phyloP scores from a whole-genome alignment of 2,329 filamentous ascomycete genomes.

The Pyrenochaeta sp. region DNA sequence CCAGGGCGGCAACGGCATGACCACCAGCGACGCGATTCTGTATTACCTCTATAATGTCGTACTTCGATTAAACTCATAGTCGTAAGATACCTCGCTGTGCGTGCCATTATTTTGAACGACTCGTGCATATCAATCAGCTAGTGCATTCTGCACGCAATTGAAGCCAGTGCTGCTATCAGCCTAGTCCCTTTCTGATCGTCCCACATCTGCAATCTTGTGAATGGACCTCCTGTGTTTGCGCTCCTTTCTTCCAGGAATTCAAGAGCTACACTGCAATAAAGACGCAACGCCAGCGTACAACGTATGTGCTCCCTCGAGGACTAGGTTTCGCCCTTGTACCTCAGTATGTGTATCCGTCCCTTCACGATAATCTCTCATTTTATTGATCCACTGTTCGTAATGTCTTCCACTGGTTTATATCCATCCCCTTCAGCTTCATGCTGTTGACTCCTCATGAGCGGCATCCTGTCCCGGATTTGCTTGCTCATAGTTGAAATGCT shows the following conservation, averaged over 20 bases:
- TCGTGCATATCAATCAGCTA: not conserved
- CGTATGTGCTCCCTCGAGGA: not conserved
- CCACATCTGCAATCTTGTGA: not conserved
- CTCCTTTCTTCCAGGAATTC: not conserved
- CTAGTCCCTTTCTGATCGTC: not conserved
- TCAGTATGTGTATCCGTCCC: not conserved
- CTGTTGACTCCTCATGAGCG: slow-evolving; percentile 4
- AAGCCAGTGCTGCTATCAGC: not conserved
- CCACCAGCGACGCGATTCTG: not conserved
- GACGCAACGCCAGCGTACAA: not conserved
- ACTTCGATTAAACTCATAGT: not conserved
- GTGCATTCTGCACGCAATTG: not conserved
- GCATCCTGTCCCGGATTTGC: slow-evolving; percentile 39
- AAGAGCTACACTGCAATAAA: not conserved
- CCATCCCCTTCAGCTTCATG: not conserved
- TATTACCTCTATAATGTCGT: not conserved
- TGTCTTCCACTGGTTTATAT: not conserved
- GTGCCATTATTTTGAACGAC: not conserved
- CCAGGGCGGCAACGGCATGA: not conserved
- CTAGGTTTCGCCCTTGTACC: not conserved
- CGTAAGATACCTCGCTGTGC: too few species aligned
- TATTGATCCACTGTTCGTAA: not conserved
- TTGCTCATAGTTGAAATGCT: slow-evolving; percentile 42
- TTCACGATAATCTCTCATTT: not conserved
- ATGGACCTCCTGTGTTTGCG: not conserved